A percentile compares a stretch with the other conserved stretches of the same genome.
phyloP scores from a whole-genome alignment of 2,329 filamentous ascomycete genomes.

The Metarhizium anisopliae region DNA sequence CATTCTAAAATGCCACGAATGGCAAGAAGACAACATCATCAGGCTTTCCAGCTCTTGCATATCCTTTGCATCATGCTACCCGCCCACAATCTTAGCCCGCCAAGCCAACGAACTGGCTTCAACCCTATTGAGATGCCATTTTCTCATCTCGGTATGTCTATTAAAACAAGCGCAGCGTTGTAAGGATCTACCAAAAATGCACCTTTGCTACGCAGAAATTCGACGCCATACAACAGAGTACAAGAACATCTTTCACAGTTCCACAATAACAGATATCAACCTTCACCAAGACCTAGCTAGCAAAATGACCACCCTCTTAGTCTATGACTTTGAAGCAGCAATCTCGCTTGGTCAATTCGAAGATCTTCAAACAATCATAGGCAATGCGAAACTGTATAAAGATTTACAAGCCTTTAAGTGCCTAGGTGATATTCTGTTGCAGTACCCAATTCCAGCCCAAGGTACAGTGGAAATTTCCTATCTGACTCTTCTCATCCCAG shows the following conservation, averaged over 20 bases:
- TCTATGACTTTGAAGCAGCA: constrained; percentile 73
- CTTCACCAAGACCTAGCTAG: constrained; percentile 42
- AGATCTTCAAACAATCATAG: constrained; percentile 51
- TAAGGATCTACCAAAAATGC: constrained; percentile 31
- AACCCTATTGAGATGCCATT: constrained; percentile 61
- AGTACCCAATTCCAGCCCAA: constrained; percentile 39
- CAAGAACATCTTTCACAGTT: not conserved
- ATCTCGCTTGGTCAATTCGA: constrained; percentile 60
- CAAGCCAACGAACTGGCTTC: constrained; percentile 41
- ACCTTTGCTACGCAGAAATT: constrained; percentile 53
- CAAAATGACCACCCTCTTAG: constrained; percentile 59
- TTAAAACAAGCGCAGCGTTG: constrained; percentile 1
- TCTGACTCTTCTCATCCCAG: not conserved
- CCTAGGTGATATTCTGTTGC: constrained; percentile 58
- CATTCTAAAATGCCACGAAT: constrained; percentile 47
- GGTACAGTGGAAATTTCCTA: constrained; percentile 24
- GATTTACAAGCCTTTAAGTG: constrained; percentile 44
- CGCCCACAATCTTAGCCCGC: constrained; percentile 29
- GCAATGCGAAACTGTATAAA: constrained; percentile 35
- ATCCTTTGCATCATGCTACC: constrained; percentile 41
- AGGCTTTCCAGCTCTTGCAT: constrained; percentile 48
- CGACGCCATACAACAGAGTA: constrained; percentile 45
- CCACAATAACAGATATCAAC: constrained; percentile 27
- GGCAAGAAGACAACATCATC: constrained; percentile 44
- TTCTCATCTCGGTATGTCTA: constrained; percentile 45